These are phyloP conservation scores for Biscogniauxia marginata DNA, from an alignment of 2,329 filamentous ascomycete genomes.

Conservation along the genomic window DNA sequence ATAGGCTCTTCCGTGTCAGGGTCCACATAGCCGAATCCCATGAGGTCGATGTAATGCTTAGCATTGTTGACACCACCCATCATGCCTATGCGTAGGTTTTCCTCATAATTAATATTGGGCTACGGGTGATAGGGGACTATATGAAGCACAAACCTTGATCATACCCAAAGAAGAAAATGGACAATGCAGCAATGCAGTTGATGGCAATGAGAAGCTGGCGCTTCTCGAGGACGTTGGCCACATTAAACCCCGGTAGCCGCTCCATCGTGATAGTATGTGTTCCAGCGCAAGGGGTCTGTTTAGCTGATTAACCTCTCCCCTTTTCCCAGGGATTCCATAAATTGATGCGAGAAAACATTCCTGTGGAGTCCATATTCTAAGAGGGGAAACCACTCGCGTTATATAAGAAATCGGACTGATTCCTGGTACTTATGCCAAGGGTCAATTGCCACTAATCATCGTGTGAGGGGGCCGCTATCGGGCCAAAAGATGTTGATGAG, in stretches of 20 bases:
- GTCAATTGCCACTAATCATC: no score
- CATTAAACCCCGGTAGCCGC: constrained; percentile 32
- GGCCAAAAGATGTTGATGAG: background rate
- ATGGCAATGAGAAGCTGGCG: constrained; percentile 39
- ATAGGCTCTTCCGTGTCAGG: constrained; percentile 47
- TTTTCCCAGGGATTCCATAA: background rate
- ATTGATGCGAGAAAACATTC: no score
- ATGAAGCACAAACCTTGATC: constrained; percentile 52
- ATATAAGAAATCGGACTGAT: no score
- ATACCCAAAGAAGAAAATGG: constrained; percentile 67
- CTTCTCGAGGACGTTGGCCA: constrained; percentile 34
- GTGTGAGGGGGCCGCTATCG: background rate
- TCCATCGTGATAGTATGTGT: constrained; percentile 24
- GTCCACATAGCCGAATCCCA: constrained; percentile 63
- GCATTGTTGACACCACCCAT: constrained; percentile 68
- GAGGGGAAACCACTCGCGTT: background rate
- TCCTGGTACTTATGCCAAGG: no score
- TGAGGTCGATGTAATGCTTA: constrained; percentile 61
- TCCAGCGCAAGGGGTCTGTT: background rate
- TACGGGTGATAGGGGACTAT: constrained; percentile 32
- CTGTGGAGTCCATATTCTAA: background rate
- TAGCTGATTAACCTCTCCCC: background rate
- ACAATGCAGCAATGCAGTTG: constrained; percentile 62
- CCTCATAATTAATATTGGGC: background rate
- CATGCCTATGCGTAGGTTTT: constrained; percentile 26